Evolutionary conservation across 2,329 filamentous ascomycete species (phyloP), one percentile per base, ranked within the genome.

Genomic region (Colletotrichum noveboracense): DNA sequence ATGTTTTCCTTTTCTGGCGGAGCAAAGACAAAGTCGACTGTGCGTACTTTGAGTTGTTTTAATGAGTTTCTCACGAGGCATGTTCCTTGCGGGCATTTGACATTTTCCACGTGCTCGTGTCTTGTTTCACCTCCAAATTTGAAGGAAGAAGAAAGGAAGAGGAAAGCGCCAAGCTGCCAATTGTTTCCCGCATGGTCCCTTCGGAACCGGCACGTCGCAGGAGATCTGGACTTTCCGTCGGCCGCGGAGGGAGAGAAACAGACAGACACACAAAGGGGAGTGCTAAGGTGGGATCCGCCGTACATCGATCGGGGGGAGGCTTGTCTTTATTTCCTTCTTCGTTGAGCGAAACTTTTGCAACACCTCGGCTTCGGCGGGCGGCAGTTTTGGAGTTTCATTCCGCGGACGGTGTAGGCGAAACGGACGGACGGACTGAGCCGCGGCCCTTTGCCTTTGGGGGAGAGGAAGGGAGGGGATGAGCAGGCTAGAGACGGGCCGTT

Each of bases 71-170:
- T 61, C 58, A 28, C 10, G 14, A 32, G 30, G 58, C 58, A 61
- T 28, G 18, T 61, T 32, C 58, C 58, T 24, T 61, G 28, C 28
- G 34, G 24, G 4, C 32, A 43, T 30, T 69, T 69, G 52, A 60
- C 55, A 34, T 43, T 69, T 69, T 48, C 66, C 66, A 69, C 55
- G 66, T 69, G 66, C 55, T 61, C 66, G 34, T 61, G 56, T 69
- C 66, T 69, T 48, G 55, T 69, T 69, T 69, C 66, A 61, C 21
- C n/a, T 36, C 66, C 52, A 52, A 13, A 52, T 52, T 52, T 21
- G 38, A 48, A 48, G 38, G 38, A 48, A 48, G 38, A 48, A 48
- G 43, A 21, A 52, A 52, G 43, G 38, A 48, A 48, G 38, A 48
- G 38, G 18, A 36, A 18, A 14, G n/a, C 36, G 66, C 55, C 38